These are phyloP conservation scores for Zopfia rhizophila DNA, from an alignment of 2,329 filamentous ascomycete species.

Conservation along the genomic window DNA sequence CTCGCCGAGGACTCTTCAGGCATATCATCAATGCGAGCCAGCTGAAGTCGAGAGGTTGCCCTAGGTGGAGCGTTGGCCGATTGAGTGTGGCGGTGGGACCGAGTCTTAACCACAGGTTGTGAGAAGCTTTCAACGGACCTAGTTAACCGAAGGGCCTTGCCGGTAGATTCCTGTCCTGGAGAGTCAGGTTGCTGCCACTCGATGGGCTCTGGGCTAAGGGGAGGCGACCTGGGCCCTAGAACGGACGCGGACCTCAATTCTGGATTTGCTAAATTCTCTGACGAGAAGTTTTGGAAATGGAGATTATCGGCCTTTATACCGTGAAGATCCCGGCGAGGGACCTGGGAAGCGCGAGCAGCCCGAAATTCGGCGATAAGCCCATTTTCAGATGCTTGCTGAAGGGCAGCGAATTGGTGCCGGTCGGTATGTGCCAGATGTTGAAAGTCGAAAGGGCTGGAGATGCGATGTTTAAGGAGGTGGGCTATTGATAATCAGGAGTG, in stretches of 20 bases:
- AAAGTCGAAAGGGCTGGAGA: conserved; percentile 72
- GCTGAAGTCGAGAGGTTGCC: conserved; percentile 45
- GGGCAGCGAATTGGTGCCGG: conserved; percentile 62
- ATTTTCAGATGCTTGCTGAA: conserved; percentile 62
- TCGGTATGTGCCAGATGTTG: conserved; percentile 71
- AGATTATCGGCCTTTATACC: conserved; percentile 64
- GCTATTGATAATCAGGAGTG: conserved; percentile 30
- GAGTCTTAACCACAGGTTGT: conserved; percentile 58
- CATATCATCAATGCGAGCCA: conserved; percentile 31
- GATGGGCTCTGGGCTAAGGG: conserved; percentile 32
- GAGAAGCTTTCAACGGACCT: conserved; percentile 65
- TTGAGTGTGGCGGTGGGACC: conserved; percentile 50
- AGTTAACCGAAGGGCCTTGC: conserved; percentile 37
- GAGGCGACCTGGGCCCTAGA: conserved; percentile 31
- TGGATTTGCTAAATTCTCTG: conserved; percentile 31
- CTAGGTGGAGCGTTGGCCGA: conserved; percentile 54
- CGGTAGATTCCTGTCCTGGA: conserved; percentile 20
- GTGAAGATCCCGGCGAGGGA: conserved; percentile 59
- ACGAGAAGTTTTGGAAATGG: conserved; percentile 39
- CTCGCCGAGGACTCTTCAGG: conserved; percentile 25
- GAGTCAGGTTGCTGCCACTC: conserved; percentile 23
- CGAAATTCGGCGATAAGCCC: conserved; percentile 66
- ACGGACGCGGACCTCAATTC: conserved; percentile 30
- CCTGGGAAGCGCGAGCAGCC: conserved; percentile 63
- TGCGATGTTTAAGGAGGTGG: conserved; percentile 49